These are phyloP conservation scores for Arachnopeziza araneosa DNA, from an alignment of 2,329 filamentous ascomycete genomes.

Conservation along the genomic window DNA sequence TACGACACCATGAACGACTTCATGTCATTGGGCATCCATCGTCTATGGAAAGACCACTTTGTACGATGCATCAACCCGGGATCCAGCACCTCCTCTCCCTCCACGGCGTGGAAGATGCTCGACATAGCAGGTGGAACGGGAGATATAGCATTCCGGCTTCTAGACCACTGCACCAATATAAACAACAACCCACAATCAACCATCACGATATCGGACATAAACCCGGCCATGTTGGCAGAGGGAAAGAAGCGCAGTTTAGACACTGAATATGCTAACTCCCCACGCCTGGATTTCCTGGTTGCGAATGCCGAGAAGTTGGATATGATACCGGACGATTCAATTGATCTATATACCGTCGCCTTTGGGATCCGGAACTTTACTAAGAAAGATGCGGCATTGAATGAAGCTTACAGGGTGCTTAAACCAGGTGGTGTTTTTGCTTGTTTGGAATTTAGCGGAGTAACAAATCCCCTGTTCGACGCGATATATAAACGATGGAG, in stretches of 20 bases:
- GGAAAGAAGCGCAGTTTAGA: constrained; percentile 70
- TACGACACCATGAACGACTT: constrained; percentile 99
- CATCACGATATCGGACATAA: constrained; percentile 94
- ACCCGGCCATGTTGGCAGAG: constrained; percentile 87
- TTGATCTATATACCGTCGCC: constrained; percentile 95
- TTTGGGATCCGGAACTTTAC: constrained; percentile 98
- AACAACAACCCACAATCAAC: constrained; percentile 74
- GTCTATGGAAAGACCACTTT: constrained; percentile 96
- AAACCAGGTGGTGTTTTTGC: constrained; percentile 95
- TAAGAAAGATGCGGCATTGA: constrained; percentile 76
- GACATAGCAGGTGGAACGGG: constrained; percentile 96
- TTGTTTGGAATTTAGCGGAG: constrained; percentile 85
- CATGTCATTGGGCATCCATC: constrained; percentile 96
- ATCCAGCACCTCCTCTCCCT: constrained; percentile 39
- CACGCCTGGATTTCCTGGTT: constrained; percentile 68
- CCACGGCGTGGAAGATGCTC: constrained; percentile 66
- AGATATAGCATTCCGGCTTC: constrained; percentile 94
- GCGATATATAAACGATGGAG: constrained; percentile 92
- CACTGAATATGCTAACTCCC: constrained; percentile 48
- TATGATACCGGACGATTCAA: constrained; percentile 59
- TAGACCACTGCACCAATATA: constrained; percentile 77
- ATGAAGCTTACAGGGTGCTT: constrained; percentile 80
- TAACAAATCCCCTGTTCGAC: constrained; percentile 73
- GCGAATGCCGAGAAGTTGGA: constrained; percentile 81
- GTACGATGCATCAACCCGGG: constrained; percentile 80